Conservation (phyloP, 805 yeast species). For the Grigorovia yakushimaensis region DNA sequence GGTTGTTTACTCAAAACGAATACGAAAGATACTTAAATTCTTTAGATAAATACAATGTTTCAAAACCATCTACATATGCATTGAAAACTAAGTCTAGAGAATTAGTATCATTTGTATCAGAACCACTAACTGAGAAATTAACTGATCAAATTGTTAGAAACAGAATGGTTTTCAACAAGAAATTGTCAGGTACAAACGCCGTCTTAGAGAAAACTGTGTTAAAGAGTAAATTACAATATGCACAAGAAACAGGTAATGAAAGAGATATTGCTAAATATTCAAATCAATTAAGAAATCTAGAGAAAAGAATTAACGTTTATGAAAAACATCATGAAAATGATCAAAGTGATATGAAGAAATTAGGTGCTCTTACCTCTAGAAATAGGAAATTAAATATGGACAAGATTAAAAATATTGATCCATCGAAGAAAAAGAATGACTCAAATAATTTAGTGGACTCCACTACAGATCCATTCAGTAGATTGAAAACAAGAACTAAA, state of each 20-base stretch:
- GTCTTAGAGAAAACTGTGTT: conserved; percentile 66
- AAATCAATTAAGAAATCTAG: conserved; percentile 35
- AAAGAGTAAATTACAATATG: conserved; percentile 66
- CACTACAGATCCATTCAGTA: conserved; percentile 71
- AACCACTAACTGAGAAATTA: conserved; percentile 60
- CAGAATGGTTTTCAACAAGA: conserved; percentile 53
- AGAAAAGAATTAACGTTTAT: conserved; percentile 29
- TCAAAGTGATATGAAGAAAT: conserved; percentile 34
- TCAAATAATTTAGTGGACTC: conserved; percentile 24
- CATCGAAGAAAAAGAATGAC: conserved; percentile 39
- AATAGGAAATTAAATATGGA: conserved; percentile 75
- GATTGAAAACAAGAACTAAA: conserved; percentile 80
- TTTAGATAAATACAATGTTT: conserved; percentile 42
- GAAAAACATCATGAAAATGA: conserved; percentile 32
- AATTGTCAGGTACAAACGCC: conserved; percentile 57
- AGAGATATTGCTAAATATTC: conserved; percentile 39
- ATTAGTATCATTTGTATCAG: conserved; percentile 51
- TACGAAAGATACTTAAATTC: conserved; percentile 58
- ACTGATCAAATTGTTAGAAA: conserved; percentile 69
- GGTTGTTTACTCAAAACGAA: conserved; percentile 60
- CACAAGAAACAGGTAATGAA: conserved; percentile 47
- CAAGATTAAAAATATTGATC: conserved; percentile 70
- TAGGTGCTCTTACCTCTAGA: conserved; percentile 71
- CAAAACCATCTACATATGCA: conserved; percentile 49
- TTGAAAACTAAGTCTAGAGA: conserved; percentile 56